Conservation (phyloP, 345 rosid genomes). For the Camelina neglecta region DNA sequence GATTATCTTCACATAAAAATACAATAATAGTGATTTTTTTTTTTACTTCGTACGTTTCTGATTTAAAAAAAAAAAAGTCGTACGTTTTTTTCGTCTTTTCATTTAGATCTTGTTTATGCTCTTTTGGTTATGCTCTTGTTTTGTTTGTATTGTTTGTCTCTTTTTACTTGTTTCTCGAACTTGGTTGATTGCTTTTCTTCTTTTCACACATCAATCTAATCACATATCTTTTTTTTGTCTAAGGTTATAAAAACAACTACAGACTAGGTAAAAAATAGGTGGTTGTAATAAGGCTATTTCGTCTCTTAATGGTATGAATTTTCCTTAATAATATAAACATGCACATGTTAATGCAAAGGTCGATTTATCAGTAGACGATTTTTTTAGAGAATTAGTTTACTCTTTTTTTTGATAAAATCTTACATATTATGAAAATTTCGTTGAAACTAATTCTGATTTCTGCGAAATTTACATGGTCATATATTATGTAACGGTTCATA, state of each 20-base stretch:
- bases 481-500: constrained; percentile 6
- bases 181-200: constrained; percentile 26
- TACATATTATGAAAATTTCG: constrained; percentile 2
- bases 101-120: constrained; percentile 29
- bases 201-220: constrained; percentile 38
- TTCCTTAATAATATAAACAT: not conserved
- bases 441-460: constrained; percentile 3
- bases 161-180: not conserved
- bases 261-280: constrained; percentile 3
- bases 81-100: constrained; percentile 32
- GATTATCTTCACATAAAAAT: not conserved
- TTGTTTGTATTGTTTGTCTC: constrained; percentile 27
- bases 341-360: constrained; percentile 1
- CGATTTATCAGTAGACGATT: not conserved
- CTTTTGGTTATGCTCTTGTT: constrained; percentile 34
- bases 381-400: not conserved
- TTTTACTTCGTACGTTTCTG: constrained; percentile 14
- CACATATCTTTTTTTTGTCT: not conserved
- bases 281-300: constrained; percentile 4
- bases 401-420: not conserved
- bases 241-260: not conserved
- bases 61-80: not conserved
- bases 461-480: constrained; percentile 30
- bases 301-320: not conserved
- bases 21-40: constrained; percentile 5